Evolutionary conservation across 2,329 filamentous ascomycete genomes (phyloP).

Genomic region (Fusarium nisikadoi): DNA sequence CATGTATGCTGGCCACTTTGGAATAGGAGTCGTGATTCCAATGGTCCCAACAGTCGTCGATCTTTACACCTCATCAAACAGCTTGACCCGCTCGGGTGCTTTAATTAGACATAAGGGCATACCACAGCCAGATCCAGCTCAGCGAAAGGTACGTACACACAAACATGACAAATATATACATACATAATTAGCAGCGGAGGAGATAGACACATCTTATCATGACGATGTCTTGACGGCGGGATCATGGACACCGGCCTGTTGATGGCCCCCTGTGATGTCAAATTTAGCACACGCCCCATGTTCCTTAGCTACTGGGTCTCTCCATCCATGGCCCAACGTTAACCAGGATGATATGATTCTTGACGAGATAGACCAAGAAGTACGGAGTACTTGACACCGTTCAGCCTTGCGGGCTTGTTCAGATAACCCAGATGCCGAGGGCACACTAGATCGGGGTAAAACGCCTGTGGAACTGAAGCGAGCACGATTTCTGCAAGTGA

Average conservation of each 20-base stretch:
- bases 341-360: conserved; percentile 30
- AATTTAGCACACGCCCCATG: conserved; percentile 41
- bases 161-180: not conserved
- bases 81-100: not conserved
- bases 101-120: conserved; percentile 19
- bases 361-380: conserved; percentile 5
- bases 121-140: conserved; percentile 1
- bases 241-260: conserved; percentile 13
- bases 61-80: conserved; percentile 25
- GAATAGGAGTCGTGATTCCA: not conserved
- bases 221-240: conserved; percentile 9
- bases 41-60: conserved; percentile 16
- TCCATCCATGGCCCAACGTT: conserved; percentile 27
- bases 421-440: not conserved
- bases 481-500: not conserved
- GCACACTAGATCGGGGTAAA: conserved; percentile 22
- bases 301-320: conserved; percentile 22
- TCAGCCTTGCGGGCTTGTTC: conserved; percentile 28
- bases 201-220: not conserved
- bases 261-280: conserved; percentile 39
- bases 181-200: not conserved
- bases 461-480: not conserved
- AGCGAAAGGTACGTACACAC: not conserved
- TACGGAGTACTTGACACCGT: not conserved
- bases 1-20: not conserved